Evolutionary conservation across 1,284 basidiomycete species (phyloP), one percentile per base, ranked within the genome.

Genomic region (Entoloma clypeatum): DNA sequence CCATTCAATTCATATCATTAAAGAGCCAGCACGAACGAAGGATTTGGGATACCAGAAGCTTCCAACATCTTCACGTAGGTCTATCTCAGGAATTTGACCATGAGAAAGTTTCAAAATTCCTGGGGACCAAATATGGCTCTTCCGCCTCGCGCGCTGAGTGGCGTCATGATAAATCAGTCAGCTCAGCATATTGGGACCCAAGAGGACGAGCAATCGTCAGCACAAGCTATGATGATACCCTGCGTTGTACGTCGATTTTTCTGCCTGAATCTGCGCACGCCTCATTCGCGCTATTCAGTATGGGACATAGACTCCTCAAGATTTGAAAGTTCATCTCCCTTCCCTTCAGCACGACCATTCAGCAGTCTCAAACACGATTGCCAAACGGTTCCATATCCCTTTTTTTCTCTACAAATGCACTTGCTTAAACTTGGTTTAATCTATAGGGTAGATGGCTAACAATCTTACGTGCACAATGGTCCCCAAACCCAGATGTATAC

Each of bases 101-200:
- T 19, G 75, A 77, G 7, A 60, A 56, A 2, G 61, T 88, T 7
- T 60, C 69, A 9, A 59, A 71, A 19, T 78, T 72, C 42, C 48
- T 72, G 5, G 60, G 67, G 8, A 73, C 79, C 3, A 67, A 71
- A 48, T 58, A 62, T 24, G 83, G 81, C 5, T 66, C 68, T 36
- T 69, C 72, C 0, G 63, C 65, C 22, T 60, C 85, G 27, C 76
- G 83, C 6, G 80, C 68, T 2, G 75, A 81, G 52, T 84, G 75
- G 70, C 57, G 59, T 8, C 87, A 90, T 54, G 72, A 75, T 39
- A 85, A 86, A 57, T 83, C 83, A 13, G 84, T 79, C 29, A 88
- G 81, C 49, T 79, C 87, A 7, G 87, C 83, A 0, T 89, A 81
- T 51, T 90, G 86, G 86, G 86, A 89, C 56, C 75, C 85, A 5